Percentiles rank a stretch among this genome's conserved stretches.
Evolutionary conservation across 2,329 filamentous ascomycete species (phyloP).

Genomic region (Capronia coronata): DNA sequence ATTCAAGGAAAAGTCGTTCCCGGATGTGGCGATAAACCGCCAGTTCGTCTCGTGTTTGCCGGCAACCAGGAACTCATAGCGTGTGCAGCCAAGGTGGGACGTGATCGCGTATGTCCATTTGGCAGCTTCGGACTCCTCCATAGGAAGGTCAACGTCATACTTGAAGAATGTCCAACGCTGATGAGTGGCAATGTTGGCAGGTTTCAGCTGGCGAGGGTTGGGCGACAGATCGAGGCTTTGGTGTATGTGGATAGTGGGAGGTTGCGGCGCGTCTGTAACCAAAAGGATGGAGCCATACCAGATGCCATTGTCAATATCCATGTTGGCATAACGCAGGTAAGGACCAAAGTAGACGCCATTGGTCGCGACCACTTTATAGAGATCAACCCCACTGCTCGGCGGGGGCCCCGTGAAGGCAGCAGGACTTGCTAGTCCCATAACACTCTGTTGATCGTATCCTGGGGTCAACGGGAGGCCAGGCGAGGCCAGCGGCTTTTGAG

Average conservation of each 20-base stretch:
- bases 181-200: constrained; percentile 77
- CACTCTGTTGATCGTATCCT: constrained; percentile 70
- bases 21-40: constrained; percentile 93
- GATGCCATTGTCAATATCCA: constrained; percentile 83
- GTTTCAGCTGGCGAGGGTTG: constrained; percentile 79
- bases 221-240: constrained; percentile 84
- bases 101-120: constrained; percentile 99
- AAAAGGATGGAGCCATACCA: constrained; percentile 94
- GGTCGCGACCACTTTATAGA: constrained; percentile 88
- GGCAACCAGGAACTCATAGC: constrained; percentile 94
- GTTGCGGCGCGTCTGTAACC: constrained; percentile 82
- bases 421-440: constrained; percentile 72
- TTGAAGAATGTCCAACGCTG: constrained; percentile 94
- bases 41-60: constrained; percentile 84
- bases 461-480: constrained; percentile 77
- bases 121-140: constrained; percentile 70
- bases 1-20: constrained; percentile 87
- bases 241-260: constrained; percentile 93
- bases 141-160: constrained; percentile 82
- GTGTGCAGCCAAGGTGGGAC: constrained; percentile 92
- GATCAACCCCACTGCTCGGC: constrained; percentile 78
- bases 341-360: constrained; percentile 98
- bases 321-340: constrained; percentile 91
- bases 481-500: constrained; percentile 63
- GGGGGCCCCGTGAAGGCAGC: constrained; percentile 86